A percentile compares a stretch with the other conserved stretches of the same genome.
phyloP scores from a whole-genome alignment of 768 basidiomycete genomes.

The Clavaria fumosa region DNA sequence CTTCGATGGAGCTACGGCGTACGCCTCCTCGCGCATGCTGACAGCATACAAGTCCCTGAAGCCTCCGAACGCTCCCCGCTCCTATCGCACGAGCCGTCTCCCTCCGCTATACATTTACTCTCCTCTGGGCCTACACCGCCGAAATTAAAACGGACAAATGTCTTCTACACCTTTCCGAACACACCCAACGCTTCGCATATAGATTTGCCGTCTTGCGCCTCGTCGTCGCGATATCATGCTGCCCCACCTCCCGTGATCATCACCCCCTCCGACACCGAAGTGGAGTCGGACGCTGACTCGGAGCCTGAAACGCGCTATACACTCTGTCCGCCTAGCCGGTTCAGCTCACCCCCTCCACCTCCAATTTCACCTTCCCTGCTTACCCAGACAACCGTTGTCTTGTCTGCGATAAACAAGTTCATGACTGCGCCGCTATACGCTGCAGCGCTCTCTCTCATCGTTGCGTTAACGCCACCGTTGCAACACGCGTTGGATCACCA shows the following conservation, averaged over 20 bases:
- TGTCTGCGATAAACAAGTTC: conserved; percentile 41
- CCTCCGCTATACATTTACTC: no score
- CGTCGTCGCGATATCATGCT: background rate
- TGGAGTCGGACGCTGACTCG: conserved; percentile 12
- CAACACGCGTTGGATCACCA: conserved; percentile 56
- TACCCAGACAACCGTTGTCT: conserved; percentile 15
- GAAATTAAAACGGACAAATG: conserved; percentile 19
- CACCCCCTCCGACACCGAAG: conserved; percentile 14
- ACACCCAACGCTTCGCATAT: conserved; percentile 28
- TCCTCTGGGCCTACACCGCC: conserved; percentile 6
- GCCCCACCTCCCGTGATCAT: conserved; percentile 1
- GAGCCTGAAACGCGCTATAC: conserved; percentile 6
- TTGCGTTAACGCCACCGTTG: conserved; percentile 61
- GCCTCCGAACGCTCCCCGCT: conserved; percentile 24
- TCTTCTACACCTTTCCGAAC: conserved; percentile 57
- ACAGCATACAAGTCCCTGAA: conserved; percentile 21
- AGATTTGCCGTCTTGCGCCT: conserved; percentile 17
- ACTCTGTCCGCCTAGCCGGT: conserved; percentile 2
- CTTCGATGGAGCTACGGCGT: conserved; percentile 91
- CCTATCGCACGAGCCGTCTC: conserved; percentile 12
- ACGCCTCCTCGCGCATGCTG: conserved; percentile 61
- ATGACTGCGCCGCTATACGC: conserved; percentile 88
- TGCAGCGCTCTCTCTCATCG: conserved; percentile 54
- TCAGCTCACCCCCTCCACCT: background rate
- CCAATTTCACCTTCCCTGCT: background rate